Conservation (phyloP, 78 protist species). For the Emiliania huxleyi region DNA sequence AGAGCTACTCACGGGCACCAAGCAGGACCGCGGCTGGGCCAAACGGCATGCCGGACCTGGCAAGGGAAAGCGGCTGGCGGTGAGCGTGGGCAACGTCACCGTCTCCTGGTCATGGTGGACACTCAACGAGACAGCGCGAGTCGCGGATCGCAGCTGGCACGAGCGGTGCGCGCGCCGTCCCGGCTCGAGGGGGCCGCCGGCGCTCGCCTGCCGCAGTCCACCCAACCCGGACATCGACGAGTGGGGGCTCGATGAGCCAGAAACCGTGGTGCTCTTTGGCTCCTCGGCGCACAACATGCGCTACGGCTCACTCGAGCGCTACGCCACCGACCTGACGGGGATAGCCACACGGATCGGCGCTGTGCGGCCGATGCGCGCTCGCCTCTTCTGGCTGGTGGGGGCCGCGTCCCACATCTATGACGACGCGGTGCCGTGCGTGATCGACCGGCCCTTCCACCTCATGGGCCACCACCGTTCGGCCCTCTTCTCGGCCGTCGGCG, state of each 20-base stretch:
- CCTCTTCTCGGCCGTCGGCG: slow-evolving; percentile 23
- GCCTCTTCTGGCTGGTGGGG: neutral
- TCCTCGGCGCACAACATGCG: neutral
- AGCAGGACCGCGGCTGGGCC: slow-evolving; percentile 58
- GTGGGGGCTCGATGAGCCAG: neutral
- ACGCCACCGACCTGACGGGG: neutral
- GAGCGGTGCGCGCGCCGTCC: neutral
- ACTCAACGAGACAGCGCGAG: neutral
- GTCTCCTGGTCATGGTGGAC: neutral
- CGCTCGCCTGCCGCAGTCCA: neutral
- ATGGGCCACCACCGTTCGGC: neutral
- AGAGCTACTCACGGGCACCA: slow-evolving; percentile 75
- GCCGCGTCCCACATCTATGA: neutral
- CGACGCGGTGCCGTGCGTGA: neutral
- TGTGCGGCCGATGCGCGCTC: neutral
- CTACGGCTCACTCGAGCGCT: neutral
- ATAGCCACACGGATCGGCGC: neutral
- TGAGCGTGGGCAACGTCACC: neutral
- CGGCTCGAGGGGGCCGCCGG: neutral
- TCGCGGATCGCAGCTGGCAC: neutral
- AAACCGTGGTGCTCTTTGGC: neutral
- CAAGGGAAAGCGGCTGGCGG: slow-evolving; percentile 59
- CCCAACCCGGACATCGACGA: neutral
- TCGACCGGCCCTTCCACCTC: neutral
- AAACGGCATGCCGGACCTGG: slow-evolving; percentile 76